Evolutionary conservation across 2,329 filamentous ascomycete species (phyloP), one percentile per base, ranked within the genome.

Genomic region (Fusarium euwallaceae): DNA sequence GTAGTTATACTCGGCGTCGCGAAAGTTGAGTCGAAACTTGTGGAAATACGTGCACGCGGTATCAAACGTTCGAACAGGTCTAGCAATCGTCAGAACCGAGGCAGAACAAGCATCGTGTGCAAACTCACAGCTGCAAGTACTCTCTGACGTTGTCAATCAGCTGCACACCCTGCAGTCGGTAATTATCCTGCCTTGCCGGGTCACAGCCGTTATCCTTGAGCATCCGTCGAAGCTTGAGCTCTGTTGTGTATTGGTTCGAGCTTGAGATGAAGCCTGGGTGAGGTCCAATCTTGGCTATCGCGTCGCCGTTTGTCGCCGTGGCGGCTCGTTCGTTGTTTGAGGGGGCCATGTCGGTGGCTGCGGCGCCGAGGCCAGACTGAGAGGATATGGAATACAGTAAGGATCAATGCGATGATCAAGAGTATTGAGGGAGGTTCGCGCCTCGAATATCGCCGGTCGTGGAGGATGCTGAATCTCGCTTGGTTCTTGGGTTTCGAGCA

Each of bases 41-140:
- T 98, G 96, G 81, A 95, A 99, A 82, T 98, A 98, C 17, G 94
- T 92, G 73, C 93, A 95, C 1, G 97, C 97, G 0, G 96, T 97
- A 77, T 96, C 94, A 83, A 95, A 98, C 0, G 97, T 98, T 70
- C 94, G 93, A 27, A 98, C 92, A 2, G 97, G 97, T 55, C 94
- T 95, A 71, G 32, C 7, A 22, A 51, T 22, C 22, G 74, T 61
- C 56, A 62, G 61, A 66, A 20, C 14, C 11, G 6, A 36, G 78
- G 37, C 32, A 58, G 32, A 63, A 34, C n/a, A 1, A 29, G 22
- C 16, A 6, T n/a, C 3, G 1, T 17, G 5, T 36, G 17, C 10
- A 9, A 73, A 73, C 74, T 53, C 60, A 97, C 93, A 99, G 85
- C 76, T 94, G 92, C 61, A 99, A 87, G 24, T 90, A 90, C 78